These are phyloP conservation scores for Tieghemiomyces parasiticus DNA, from an alignment of 192 early-diverging fungal species.

Conservation along the genomic window DNA sequence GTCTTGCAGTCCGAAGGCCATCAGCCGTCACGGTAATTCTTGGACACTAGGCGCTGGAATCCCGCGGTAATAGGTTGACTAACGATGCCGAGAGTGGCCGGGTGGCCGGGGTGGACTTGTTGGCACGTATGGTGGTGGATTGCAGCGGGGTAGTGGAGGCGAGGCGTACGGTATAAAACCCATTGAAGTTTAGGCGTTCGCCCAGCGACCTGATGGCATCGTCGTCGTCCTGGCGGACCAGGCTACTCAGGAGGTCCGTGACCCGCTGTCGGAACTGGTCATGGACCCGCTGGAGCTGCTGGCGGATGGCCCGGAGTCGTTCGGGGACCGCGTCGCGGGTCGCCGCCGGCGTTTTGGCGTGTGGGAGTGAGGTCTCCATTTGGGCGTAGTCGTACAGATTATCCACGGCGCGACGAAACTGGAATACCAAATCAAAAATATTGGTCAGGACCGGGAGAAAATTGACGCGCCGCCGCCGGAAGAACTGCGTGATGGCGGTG, in stretches of 20 bases:
- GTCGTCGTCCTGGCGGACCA: constrained; percentile 47
- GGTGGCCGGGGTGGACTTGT: too few relatives aligned
- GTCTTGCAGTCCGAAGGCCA: too few relatives aligned
- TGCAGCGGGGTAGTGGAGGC: too few relatives aligned
- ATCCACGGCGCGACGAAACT: constrained; percentile 30
- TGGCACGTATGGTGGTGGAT: too few relatives aligned
- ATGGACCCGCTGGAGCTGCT: constrained; percentile 15
- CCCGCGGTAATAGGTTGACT: too few relatives aligned
- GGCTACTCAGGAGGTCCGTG: constrained; percentile 30
- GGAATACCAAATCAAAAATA: constrained; percentile 48
- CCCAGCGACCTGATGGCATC: constrained; percentile 59
- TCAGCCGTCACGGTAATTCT: too few relatives aligned
- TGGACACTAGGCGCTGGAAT: too few relatives aligned
- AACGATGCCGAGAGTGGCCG: too few relatives aligned
- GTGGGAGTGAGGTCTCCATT: constrained; percentile 14
- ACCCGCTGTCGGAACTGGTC: constrained; percentile 32
- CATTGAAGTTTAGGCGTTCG: constrained; percentile 74
- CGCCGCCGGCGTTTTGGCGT: constrained; percentile 14
- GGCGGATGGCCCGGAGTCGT: constrained; percentile 18
- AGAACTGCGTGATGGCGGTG: constrained; percentile 42
- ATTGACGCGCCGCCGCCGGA: constrained; percentile 30
- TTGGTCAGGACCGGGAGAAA: constrained; percentile 30
- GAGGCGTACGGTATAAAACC: constrained; percentile 40
- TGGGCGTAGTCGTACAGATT: constrained; percentile 33
- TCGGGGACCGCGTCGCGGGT: constrained; percentile 21